These are phyloP conservation scores for Phytophthora niederhauseri DNA, from an alignment of 352 stramenopile genomes.

Conservation along the genomic window DNA sequence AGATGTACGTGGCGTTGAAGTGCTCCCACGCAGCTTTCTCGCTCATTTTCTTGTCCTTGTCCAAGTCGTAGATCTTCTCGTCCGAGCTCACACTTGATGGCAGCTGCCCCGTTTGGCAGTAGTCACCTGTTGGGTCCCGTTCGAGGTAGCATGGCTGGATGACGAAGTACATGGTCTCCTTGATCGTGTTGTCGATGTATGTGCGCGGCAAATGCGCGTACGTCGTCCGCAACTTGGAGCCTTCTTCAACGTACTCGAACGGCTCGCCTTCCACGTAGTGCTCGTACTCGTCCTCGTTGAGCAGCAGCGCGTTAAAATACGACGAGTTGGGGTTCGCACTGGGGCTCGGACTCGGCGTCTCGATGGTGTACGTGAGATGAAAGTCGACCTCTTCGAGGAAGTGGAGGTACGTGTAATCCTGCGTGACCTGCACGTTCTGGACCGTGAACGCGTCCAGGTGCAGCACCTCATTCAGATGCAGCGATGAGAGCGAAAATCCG, in stretches of 20 bases:
- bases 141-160: slow-evolving; percentile 57
- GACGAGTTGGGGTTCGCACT: slow-evolving; percentile 26
- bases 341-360: slow-evolving; percentile 26
- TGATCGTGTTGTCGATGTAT: slow-evolving; percentile 49
- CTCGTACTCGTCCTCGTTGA: slow-evolving; percentile 61
- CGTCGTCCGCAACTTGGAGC: slow-evolving; percentile 52
- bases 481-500: slow-evolving; percentile 34
- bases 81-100: slow-evolving; percentile 42
- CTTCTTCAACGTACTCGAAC: slow-evolving; percentile 51
- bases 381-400: slow-evolving; percentile 65
- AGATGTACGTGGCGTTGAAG: slow-evolving; percentile 46
- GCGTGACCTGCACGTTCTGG: slow-evolving; percentile 49
- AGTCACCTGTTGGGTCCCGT: slow-evolving; percentile 42
- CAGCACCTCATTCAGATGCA: slow-evolving; percentile 63
- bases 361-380: slow-evolving; percentile 56
- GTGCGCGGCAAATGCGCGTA: slow-evolving; percentile 52
- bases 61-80: slow-evolving; percentile 55
- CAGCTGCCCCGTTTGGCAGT: slow-evolving; percentile 43
- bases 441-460: slow-evolving; percentile 66
- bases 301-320: slow-evolving; percentile 61
- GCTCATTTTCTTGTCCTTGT: slow-evolving; percentile 27
- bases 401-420: slow-evolving; percentile 62
- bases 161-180: slow-evolving; percentile 67
- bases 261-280: slow-evolving; percentile 55
- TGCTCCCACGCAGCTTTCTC: slow-evolving; percentile 20